These are phyloP conservation scores for Aspergillus cavernicola DNA, from an alignment of 495 filamentous ascomycete genomes.

Conservation along the genomic window DNA sequence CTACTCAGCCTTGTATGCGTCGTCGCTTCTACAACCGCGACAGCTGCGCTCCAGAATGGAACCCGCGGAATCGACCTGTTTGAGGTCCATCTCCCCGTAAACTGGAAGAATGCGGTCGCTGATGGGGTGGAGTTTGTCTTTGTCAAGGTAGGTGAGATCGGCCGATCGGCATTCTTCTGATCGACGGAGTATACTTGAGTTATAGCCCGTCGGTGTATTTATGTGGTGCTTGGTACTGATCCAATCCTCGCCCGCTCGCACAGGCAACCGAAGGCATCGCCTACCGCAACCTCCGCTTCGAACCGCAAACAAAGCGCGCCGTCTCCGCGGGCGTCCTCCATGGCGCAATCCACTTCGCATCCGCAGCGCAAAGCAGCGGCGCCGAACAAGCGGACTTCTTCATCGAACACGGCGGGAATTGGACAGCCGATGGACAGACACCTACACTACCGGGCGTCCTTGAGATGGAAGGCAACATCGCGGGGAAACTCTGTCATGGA, in stretches of 20 bases:
- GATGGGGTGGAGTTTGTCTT: conserved; percentile 43
- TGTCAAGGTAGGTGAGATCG: conserved; percentile 49
- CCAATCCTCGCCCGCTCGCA: not conserved
- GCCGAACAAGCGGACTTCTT: conserved; percentile 57
- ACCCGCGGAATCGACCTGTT: conserved; percentile 3
- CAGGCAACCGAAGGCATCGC: conserved; percentile 57
- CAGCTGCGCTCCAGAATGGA: too few relatives aligned
- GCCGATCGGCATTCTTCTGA: too few relatives aligned
- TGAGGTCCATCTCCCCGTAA: conserved; percentile 8
- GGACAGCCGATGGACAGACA: conserved; percentile 57
- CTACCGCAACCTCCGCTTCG: conserved; percentile 52
- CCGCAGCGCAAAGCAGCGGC: conserved; percentile 46
- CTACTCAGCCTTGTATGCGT: too few relatives aligned
- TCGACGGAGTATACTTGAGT: not conserved
- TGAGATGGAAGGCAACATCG: conserved; percentile 54
- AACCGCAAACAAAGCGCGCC: conserved; percentile 51
- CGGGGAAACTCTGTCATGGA: conserved; percentile 49
- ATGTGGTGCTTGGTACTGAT: too few relatives aligned
- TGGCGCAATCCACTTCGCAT: conserved; percentile 64
- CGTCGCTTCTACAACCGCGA: too few relatives aligned
- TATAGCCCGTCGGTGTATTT: too few relatives aligned
- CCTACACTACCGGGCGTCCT: conserved; percentile 66
- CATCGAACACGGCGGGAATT: conserved; percentile 58
- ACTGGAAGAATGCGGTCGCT: conserved; percentile 3
- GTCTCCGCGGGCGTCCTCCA: conserved; percentile 54